Conservation (phyloP, 1,284 basidiomycete species). For the Fomes fomentarius region DNA sequence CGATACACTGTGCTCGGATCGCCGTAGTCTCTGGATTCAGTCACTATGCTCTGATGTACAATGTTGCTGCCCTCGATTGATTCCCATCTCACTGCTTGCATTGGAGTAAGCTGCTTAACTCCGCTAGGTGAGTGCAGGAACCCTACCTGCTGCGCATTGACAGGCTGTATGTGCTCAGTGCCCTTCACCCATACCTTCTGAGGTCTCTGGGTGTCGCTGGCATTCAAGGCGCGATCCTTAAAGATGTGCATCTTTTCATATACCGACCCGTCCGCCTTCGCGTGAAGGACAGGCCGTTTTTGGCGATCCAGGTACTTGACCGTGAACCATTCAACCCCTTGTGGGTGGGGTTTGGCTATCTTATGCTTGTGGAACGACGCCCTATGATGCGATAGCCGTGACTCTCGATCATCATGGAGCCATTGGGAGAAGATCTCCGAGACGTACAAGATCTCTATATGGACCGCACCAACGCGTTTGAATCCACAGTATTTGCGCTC, state of each 20-base stretch:
- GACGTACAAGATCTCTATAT: conserved; percentile 3
- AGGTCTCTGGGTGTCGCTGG: neutral
- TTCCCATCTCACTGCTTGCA: no score
- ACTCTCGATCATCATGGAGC: no score
- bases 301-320: neutral
- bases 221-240: neutral
- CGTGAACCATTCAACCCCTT: neutral
- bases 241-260: conserved; percentile 5
- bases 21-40: neutral
- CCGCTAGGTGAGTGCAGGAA: neutral
- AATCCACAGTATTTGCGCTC: neutral
- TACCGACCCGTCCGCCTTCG: neutral
- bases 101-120: neutral
- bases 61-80: no score
- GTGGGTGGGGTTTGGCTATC: no score
- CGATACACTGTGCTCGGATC: conserved; percentile 40
- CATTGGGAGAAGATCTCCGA: no score
- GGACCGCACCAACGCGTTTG: neutral
- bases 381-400: no score
- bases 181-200: neutral
- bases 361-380: conserved; percentile 9
- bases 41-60: neutral
- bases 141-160: neutral
- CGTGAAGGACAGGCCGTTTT: neutral
- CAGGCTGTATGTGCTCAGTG: no score